Evolutionary conservation across 495 filamentous ascomycete genomes (phyloP).

Genomic region (Neurospora africana): DNA sequence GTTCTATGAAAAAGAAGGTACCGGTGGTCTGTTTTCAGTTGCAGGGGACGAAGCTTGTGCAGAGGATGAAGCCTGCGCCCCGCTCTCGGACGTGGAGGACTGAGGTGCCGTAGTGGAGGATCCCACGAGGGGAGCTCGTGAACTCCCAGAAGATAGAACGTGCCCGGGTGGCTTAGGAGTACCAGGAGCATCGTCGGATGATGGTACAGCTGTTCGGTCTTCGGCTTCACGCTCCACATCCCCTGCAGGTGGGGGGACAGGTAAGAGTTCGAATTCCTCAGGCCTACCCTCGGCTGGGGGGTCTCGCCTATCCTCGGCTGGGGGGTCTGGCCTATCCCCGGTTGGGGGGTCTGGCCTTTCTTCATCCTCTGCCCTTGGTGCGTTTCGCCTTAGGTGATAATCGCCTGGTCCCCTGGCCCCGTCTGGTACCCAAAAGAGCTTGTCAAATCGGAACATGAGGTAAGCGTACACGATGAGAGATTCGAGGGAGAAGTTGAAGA

Average conservation of each 20-base stretch:
- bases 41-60: background rate
- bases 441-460: conserved; percentile 55
- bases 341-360: background rate
- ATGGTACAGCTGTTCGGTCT: background rate
- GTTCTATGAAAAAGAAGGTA: background rate
- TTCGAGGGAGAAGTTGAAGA: conserved; percentile 68
- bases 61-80: background rate
- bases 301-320: too few species aligned
- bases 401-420: conserved; percentile 27
- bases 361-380: background rate
- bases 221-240: background rate
- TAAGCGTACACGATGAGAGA: conserved; percentile 55
- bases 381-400: conserved; percentile 13
- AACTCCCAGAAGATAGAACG: background rate
- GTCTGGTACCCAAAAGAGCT: conserved; percentile 57
- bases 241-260: too few species aligned
- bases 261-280: too few species aligned
- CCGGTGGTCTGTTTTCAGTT: background rate
- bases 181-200: background rate
- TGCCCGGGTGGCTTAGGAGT: background rate
- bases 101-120: background rate
- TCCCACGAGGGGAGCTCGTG: background rate
- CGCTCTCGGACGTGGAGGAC: background rate
- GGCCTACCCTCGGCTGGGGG: too few species aligned
- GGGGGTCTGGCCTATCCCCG: background rate